Conservation (phyloP, 257 asterid species). For the Misopates orontium region DNA sequence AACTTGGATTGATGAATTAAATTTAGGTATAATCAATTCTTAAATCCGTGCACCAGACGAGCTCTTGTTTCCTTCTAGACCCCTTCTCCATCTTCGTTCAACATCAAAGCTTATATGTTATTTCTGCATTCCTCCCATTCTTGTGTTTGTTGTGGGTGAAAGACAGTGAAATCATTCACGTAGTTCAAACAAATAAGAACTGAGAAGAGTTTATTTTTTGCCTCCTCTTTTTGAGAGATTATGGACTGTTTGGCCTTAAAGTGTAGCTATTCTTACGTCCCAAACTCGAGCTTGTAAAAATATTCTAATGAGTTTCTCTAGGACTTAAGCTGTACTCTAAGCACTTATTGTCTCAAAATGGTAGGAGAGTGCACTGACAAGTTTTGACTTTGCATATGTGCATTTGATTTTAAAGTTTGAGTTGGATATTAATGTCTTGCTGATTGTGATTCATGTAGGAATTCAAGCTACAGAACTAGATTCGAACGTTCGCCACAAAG, state of each 20-base stretch:
- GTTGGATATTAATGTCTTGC: background rate
- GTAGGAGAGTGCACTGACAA: background rate
- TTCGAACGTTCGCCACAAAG: slow-evolving; percentile 69
- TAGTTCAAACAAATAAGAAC: no score
- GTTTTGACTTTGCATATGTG: background rate
- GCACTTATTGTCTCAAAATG: slow-evolving; percentile 1
- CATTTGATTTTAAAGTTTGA: background rate
- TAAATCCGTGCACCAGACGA: no score
- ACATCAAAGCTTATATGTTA: background rate
- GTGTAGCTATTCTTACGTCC: background rate
- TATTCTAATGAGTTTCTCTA: background rate
- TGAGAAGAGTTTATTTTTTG: no score
- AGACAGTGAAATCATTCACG: no score
- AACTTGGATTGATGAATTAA: no score
- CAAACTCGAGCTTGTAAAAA: background rate
- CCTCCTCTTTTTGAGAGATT: background rate
- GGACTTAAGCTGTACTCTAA: background rate
- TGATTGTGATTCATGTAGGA: slow-evolving; percentile 41
- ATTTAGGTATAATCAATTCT: no score
- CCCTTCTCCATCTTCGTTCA: background rate
- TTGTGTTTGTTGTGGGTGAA: no score
- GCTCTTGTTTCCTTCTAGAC: background rate
- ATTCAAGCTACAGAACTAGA: slow-evolving; percentile 63
- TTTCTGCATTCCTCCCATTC: background rate
- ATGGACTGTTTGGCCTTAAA: background rate